Evolutionary conservation across 768 basidiomycete species (phyloP), one percentile per base, ranked within the genome.

Genomic region (Agaricus subrufescens): DNA sequence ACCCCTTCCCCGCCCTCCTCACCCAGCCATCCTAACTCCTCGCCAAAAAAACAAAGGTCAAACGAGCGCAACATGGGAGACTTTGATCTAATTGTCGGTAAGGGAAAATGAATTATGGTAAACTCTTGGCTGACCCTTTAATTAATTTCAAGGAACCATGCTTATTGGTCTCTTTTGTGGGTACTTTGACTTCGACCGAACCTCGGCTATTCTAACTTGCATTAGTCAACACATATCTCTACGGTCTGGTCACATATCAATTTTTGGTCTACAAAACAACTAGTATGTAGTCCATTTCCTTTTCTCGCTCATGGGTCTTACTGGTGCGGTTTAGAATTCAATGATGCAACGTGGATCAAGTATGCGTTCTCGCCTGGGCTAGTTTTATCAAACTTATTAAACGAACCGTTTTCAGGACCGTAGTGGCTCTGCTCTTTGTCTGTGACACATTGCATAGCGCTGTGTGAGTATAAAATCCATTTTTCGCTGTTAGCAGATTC

Each of bases 371-470:
- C 23, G 15, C 11, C 9, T 34, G 15, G 42, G 25, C 12, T 11
- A 19, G 42, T 39, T 40, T 27, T 23, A 34, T 42, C 12, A 12
- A 2, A 42, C 45, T 26, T 30, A 45, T 39, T 50, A 42, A 51
- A 26, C 56, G 6, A 56, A 9, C 11, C n/a, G 9, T 43, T 25
- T 47, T 9, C 50, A 72, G 73, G 54, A 37, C 39, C 6, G 62
- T 71, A 46, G 72, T 75, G 4, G 50, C 59, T 25, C 52, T 63
- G 8, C 61, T 75, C 23, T 69, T 74, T 61, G 30, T 60, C 23
- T 53, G 68, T 11, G 74, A 75, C 58, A 69, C 67, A 1, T 42
- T 71, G 14, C 74, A 75, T 52, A 75, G 71, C 52, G 60, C 63
- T 15, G 63, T 68, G 69, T 70, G 50, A 63, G 70, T 65, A n/a